These are phyloP conservation scores for Ilyonectria mors-panacis DNA, from an alignment of 2,329 filamentous ascomycete species.

Conservation along the genomic window DNA sequence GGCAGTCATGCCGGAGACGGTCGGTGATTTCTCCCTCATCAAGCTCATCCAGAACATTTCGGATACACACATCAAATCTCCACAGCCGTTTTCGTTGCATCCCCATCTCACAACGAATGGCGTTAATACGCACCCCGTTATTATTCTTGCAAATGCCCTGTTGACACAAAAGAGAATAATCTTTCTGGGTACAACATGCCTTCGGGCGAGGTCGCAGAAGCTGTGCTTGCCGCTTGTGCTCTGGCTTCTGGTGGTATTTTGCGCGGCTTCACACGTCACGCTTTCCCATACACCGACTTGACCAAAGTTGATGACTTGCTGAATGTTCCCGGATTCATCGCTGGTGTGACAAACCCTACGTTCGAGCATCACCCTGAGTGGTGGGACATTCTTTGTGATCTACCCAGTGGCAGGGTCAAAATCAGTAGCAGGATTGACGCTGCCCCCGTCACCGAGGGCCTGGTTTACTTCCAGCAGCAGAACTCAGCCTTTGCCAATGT, in stretches of 20 bases:
- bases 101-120: slow-evolving; percentile 95
- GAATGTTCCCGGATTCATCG: slow-evolving; percentile 97
- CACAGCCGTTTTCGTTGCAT: slow-evolving; percentile 88
- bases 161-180: slow-evolving; percentile 97
- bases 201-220: slow-evolving; percentile 95
- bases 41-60: slow-evolving; percentile 98
- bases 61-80: slow-evolving; percentile 83
- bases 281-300: slow-evolving; percentile 97
- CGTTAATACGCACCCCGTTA: slow-evolving; percentile 90
- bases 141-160: slow-evolving; percentile 93
- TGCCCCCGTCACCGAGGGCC: slow-evolving; percentile 85
- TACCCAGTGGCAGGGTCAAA: slow-evolving; percentile 92
- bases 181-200: slow-evolving; percentile 94
- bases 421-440: slow-evolving; percentile 91
- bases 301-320: slow-evolving; percentile 98
- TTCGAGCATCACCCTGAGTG: slow-evolving; percentile 96
- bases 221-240: slow-evolving; percentile 97
- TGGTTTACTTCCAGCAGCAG: slow-evolving; percentile 89
- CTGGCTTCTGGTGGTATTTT: slow-evolving; percentile 93
- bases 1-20: slow-evolving; percentile 93
- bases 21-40: slow-evolving; percentile 97
- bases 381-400: slow-evolving; percentile 97
- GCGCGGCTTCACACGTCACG: slow-evolving; percentile 93
- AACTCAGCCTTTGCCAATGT: slow-evolving; percentile 71
- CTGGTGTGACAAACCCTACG: slow-evolving; percentile 96